phyloP scores from a whole-genome alignment of 805 yeast genomes.

The Cyberlindnera sargentensis region DNA sequence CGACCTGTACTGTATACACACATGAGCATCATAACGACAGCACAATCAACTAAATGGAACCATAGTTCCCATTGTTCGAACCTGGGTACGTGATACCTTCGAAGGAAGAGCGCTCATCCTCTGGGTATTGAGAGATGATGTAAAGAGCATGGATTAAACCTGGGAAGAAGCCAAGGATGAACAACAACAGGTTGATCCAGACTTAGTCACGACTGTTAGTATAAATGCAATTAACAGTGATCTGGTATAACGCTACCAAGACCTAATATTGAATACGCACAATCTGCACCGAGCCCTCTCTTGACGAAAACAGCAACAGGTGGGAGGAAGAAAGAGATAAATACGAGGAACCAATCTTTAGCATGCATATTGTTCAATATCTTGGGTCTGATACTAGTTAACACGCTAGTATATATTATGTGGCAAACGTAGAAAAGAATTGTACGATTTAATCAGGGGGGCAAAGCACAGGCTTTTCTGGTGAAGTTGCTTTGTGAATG shows the following conservation, averaged over 20 bases:
- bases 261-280: constrained; percentile 20
- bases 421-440: too few relatives aligned
- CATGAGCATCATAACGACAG: too few relatives aligned
- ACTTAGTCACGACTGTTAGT: constrained; percentile 18
- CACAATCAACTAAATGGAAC: constrained; percentile 9
- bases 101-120: constrained; percentile 21
- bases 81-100: constrained; percentile 15
- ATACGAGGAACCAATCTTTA: constrained; percentile 57
- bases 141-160: constrained; percentile 66
- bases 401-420: too few relatives aligned
- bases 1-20: too few relatives aligned
- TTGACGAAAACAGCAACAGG: constrained; percentile 67
- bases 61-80: constrained; percentile 14
- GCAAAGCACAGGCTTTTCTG: too few relatives aligned
- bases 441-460: too few relatives aligned
- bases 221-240: neutral
- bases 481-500: too few relatives aligned
- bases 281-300: constrained; percentile 55
- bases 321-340: constrained; percentile 62
- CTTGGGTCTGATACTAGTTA: too few relatives aligned
- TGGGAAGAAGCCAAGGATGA: constrained; percentile 60
- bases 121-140: constrained; percentile 52
- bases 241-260: neutral
- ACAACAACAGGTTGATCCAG: constrained; percentile 53
- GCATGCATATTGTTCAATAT: constrained; percentile 24